Base-by-base conservation (phyloP, 169 alveolate species). In the Eimeria praecox region DNA sequence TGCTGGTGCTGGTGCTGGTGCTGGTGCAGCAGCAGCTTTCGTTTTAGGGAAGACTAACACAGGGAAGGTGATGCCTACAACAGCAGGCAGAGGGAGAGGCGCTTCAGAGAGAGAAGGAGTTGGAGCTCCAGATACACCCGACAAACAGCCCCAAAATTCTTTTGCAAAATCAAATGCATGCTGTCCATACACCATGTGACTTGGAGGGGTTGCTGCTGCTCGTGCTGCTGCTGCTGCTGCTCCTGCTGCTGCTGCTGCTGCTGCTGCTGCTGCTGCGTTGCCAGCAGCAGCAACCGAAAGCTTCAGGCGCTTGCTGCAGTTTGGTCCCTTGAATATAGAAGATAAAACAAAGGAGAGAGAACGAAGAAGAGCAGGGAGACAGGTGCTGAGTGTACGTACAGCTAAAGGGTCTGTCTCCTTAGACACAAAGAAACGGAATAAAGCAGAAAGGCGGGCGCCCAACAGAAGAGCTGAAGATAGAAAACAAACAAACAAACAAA, bases 221-320 rank as follows among this genome's bases (percentile, higher is more conserved):
- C 66, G 66, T 46, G 88, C 66, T 27, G 88, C 88, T 24, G 56
- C 88, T 3, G 88, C 62, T 1, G 88, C 87, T 14, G 87, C 80
- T n/a, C 44, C 80, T n/a, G 49, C 52, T 35, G 46, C 35, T 22
- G 66, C n/a, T 5, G 27, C 24, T 56, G 66, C 66, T 56, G 66
- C 64, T 44, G 64, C 66, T 44, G 64, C 88, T 22, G 88, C 64
- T 40, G 88, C 88, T 27, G 56, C 64, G 6, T 6, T 27, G 9
- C 66, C 88, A 27, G 88, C 88, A 22, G 88, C 88, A n/a, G 88
- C 88, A 78, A 78, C 88, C 5, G 88, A 78, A 38, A 78, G 88
- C n/a, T 30, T 78, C 2, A 78, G 38, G 6, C 88, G 62, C 66
- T 46, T 78, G 40, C 88, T 78, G 56, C 88, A 33, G 24, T 27